A percentile compares a stretch with the other conserved stretches of the same genome.
phyloP scores from a whole-genome alignment of 2,329 filamentous ascomycete genomes.

The Ophiostoma novo-ulmi region DNA sequence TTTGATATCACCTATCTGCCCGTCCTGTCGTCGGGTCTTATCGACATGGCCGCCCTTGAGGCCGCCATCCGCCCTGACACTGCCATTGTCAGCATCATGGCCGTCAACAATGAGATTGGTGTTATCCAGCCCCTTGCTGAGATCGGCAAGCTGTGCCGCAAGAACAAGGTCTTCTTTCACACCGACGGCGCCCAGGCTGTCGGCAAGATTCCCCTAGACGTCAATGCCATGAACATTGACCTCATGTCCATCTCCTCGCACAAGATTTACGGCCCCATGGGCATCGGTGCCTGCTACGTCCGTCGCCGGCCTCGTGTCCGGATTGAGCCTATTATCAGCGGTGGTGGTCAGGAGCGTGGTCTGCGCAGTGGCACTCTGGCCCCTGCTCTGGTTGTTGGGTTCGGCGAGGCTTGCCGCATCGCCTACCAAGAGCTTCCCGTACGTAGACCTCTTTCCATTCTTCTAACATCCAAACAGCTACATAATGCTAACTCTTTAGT shows the following conservation, averaged over 20 bases:
- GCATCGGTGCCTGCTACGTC: conserved; percentile 93
- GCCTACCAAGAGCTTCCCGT: conserved; percentile 86
- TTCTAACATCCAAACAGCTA: not conserved
- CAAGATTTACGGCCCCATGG: conserved; percentile 98
- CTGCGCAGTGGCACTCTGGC: conserved; percentile 90
- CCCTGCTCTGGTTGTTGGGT: conserved; percentile 81
- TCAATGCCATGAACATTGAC: conserved; percentile 97
- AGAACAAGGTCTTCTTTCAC: conserved; percentile 96
- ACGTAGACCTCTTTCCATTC: conserved; percentile 41
- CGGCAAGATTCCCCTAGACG: conserved; percentile 95
- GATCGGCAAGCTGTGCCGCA: conserved; percentile 86
- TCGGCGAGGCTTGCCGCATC: conserved; percentile 92
- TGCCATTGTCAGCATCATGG: conserved; percentile 91
- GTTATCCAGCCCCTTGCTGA: conserved; percentile 95
- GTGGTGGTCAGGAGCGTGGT: conserved; percentile 92
- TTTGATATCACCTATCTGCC: conserved; percentile 96
- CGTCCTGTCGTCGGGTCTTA: conserved; percentile 78
- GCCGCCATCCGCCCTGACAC: conserved; percentile 88
- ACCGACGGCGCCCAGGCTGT: conserved; percentile 94
- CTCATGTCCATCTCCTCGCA: conserved; percentile 98
- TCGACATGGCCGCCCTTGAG: conserved; percentile 78
- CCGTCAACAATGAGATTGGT: conserved; percentile 98
- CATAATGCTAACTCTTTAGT: conserved; percentile 53
- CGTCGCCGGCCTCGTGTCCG: conserved; percentile 87
- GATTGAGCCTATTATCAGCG: conserved; percentile 91